phyloP scores from a whole-genome alignment of 2,329 filamentous ascomycete species.

The Beauveria sp. region DNA sequence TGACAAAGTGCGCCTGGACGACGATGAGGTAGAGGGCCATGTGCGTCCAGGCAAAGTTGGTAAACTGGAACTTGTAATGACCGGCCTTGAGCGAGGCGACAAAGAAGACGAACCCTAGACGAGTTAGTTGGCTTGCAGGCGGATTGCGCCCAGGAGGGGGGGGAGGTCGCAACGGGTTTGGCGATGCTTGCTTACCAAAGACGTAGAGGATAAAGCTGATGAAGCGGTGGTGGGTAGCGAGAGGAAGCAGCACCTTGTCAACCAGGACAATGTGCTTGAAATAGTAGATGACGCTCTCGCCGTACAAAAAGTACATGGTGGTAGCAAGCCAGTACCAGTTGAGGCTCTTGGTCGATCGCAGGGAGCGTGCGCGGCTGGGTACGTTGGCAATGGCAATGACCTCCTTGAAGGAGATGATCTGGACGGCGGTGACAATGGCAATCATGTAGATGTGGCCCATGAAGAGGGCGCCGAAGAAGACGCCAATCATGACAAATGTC shows the following conservation, averaged over 20 bases:
- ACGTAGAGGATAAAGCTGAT: constrained; percentile 98
- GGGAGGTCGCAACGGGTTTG: too few species aligned
- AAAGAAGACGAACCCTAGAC: constrained; percentile 93
- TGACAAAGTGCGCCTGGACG: constrained; percentile 96
- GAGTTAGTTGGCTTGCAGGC: constrained; percentile 14
- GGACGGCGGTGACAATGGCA: constrained; percentile 81
- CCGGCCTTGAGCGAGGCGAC: constrained; percentile 90
- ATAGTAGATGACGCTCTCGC: constrained; percentile 98
- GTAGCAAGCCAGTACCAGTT: constrained; percentile 99
- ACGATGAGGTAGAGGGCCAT: constrained; percentile 98
- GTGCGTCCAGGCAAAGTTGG: constrained; percentile 98
- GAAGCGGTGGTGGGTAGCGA: constrained; percentile 96
- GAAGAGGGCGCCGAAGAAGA: constrained; percentile 88
- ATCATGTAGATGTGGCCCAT: constrained; percentile 98
- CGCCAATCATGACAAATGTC: constrained; percentile 94
- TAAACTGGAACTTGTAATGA: constrained; percentile 97
- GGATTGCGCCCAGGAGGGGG: not conserved
- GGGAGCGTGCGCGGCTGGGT: constrained; percentile 79
- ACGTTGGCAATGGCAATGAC: constrained; percentile 97
- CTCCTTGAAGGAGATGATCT: constrained; percentile 98
- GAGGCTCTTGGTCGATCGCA: constrained; percentile 89
- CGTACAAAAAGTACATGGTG: constrained; percentile 98
- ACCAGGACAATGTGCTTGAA: constrained; percentile 98
- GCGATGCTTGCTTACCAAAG: constrained; percentile 54
- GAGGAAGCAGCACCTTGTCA: constrained; percentile 82